Percentiles rank a stretch among this genome's conserved stretches.
Evolutionary conservation across 2,329 filamentous ascomycete genomes (phyloP).

Genomic region (Beauveria australis): DNA sequence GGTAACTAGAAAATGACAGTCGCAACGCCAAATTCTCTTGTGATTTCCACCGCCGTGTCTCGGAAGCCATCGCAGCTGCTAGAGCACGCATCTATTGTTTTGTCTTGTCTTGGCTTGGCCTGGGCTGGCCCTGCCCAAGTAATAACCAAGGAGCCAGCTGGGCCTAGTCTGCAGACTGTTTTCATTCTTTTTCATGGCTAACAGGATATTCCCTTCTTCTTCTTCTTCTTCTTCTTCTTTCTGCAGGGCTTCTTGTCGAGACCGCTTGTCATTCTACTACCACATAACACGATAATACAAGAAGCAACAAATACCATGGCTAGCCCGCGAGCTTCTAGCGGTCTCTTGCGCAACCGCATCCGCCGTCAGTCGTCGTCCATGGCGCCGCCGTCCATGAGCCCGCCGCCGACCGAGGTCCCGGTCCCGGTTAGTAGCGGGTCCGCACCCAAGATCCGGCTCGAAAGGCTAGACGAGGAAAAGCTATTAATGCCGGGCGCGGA

Average conservation of each 20-base stretch:
- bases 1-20: not conserved
- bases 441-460: constrained; percentile 1
- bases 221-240: too few relatives aligned
- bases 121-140: not conserved
- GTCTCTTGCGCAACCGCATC: constrained; percentile 13
- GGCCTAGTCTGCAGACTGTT: not conserved
- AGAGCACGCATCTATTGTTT: not conserved
- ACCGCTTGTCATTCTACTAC: too few relatives aligned
- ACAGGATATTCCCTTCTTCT: too few relatives aligned
- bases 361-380: constrained; percentile 8
- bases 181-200: too few relatives aligned
- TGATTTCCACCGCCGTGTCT: not conserved
- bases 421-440: not conserved
- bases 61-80: not conserved
- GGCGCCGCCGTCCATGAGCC: constrained; percentile 1
- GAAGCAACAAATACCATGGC: not conserved
- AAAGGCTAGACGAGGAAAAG: constrained; percentile 6
- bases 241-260: too few relatives aligned
- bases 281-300: too few relatives aligned
- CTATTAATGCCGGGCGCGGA: not conserved
- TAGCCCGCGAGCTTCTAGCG: constrained; percentile 12
- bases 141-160: not conserved
- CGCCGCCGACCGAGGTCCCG: constrained; percentile 6
- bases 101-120: not conserved
- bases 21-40: not conserved